Conservation (phyloP, 2,329 filamentous ascomycete genomes). For the Hortaea werneckii region DNA sequence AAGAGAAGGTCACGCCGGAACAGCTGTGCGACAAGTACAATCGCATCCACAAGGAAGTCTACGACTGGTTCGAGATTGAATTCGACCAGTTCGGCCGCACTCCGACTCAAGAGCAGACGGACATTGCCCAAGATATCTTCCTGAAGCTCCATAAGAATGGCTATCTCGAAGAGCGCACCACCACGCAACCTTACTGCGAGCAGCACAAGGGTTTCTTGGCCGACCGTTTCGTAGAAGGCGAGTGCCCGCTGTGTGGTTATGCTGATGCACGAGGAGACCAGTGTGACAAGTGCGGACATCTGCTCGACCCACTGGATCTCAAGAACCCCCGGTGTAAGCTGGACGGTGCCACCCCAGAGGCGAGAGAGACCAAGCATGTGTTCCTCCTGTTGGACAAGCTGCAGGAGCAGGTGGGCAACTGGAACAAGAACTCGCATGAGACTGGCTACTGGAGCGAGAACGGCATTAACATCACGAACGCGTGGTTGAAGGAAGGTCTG, state of each 20-base stretch:
- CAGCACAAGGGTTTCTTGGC: conserved; percentile 54
- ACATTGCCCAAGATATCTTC: conserved; percentile 90
- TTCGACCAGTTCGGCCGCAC: conserved; percentile 96
- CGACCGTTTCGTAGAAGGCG: conserved; percentile 77
- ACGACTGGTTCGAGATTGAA: conserved; percentile 90
- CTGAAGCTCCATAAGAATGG: conserved; percentile 77
- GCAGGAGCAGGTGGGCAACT: conserved; percentile 64
- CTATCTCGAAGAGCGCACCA: conserved; percentile 76
- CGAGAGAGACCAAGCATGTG: conserved; percentile 77
- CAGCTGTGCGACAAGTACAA: conserved; percentile 90
- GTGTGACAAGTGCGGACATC: conserved; percentile 42
- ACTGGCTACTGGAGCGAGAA: conserved; percentile 71
- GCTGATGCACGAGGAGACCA: conserved; percentile 44
- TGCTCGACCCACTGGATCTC: conserved; percentile 45
- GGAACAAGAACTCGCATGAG: conserved; percentile 62
- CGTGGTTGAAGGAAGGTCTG: conserved; percentile 75
- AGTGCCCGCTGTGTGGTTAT: conserved; percentile 59
- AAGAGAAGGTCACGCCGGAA: conserved; percentile 71
- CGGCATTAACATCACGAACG: conserved; percentile 64
- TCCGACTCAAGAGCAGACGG: conserved; percentile 76
- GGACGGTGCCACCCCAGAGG: conserved; percentile 70
- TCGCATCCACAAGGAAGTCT: conserved; percentile 78
- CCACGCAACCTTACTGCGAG: conserved; percentile 84
- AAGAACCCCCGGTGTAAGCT: conserved; percentile 87
- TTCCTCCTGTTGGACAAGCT: conserved; percentile 81